Conservation (phyloP, 164 flowering plant species). For the Chloranthus sessilifolius region DNA sequence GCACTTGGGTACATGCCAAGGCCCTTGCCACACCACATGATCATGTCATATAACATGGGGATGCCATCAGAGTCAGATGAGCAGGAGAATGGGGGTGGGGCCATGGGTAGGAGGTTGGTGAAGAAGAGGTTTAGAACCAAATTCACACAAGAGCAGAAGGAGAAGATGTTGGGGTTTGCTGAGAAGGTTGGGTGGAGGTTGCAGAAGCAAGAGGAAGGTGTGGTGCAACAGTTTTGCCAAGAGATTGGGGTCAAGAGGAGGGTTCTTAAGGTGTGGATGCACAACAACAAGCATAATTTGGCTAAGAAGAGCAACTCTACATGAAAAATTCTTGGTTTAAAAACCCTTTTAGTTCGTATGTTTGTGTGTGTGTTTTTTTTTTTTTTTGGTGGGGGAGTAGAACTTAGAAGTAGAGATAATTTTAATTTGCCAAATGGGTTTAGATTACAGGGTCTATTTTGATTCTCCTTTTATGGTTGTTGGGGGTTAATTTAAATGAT, state of each 20-base stretch:
- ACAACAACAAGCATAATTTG: constrained; percentile 79
- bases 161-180: constrained; percentile 76
- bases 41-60: constrained; percentile 48
- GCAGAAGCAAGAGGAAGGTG: constrained; percentile 77
- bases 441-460: neutral
- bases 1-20: constrained; percentile 40
- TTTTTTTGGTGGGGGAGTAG: neutral
- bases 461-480: neutral
- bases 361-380: neutral
- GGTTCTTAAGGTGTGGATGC: constrained; percentile 97
- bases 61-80: constrained; percentile 59
- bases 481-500: too few relatives aligned
- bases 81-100: constrained; percentile 31
- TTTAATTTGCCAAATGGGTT: neutral
- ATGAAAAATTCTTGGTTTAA: too few relatives aligned
- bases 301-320: constrained; percentile 45
- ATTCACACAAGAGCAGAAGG: constrained; percentile 84
- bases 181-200: constrained; percentile 90
- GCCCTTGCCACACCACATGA: constrained; percentile 40
- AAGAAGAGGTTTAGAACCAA: constrained; percentile 83
- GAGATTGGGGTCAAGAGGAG: constrained; percentile 83
- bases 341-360: too few relatives aligned
- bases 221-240: constrained; percentile 82
- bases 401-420: neutral
- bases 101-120: constrained; percentile 21